phyloP scores from a whole-genome alignment of 768 basidiomycete genomes.

The Pleurotus tuoliensis region DNA sequence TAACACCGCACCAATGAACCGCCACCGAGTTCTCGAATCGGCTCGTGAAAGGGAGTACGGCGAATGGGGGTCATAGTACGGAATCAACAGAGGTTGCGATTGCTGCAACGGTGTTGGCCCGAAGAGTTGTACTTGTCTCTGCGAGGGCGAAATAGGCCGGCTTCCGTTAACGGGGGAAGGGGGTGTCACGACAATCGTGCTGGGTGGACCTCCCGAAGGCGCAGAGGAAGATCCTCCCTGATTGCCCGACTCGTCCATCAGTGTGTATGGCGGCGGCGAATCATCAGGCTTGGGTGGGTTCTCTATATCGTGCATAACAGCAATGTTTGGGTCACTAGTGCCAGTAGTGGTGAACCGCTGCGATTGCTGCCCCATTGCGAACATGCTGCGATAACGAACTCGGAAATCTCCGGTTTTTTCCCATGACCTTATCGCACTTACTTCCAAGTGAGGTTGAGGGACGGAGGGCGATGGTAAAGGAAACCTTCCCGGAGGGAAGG shows the following conservation, averaged over 20 bases:
- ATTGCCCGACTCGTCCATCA: neutral
- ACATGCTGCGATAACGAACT: neutral
- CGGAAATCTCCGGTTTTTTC: neutral
- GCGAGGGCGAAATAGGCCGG: neutral
- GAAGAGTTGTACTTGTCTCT: conserved; percentile 19
- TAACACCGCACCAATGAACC: conserved; percentile 30
- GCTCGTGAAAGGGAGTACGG: conserved; percentile 24
- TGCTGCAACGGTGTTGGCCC: conserved; percentile 36
- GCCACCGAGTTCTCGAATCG: conserved; percentile 31
- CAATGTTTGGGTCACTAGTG: neutral
- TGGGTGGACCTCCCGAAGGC: neutral
- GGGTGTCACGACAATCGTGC: conserved; percentile 1
- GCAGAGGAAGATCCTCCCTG: neutral
- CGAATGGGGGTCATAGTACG: conserved; percentile 35
- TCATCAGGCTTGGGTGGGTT: neutral
- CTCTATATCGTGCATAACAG: neutral
- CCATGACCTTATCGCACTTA: neutral
- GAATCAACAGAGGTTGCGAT: conserved; percentile 28
- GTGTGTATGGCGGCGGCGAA: conserved; percentile 3
- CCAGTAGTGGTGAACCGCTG: neutral
- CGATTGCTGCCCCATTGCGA: neutral
- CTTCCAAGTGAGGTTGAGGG: too few relatives aligned
- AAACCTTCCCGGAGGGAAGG: too few relatives aligned
- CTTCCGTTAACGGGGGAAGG: neutral
- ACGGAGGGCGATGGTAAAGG: too few relatives aligned